A percentile compares a stretch with the other conserved stretches of the same genome.
phyloP scores from a whole-genome alignment of 495 filamentous ascomycete genomes.

The Acidiella bohemica region DNA sequence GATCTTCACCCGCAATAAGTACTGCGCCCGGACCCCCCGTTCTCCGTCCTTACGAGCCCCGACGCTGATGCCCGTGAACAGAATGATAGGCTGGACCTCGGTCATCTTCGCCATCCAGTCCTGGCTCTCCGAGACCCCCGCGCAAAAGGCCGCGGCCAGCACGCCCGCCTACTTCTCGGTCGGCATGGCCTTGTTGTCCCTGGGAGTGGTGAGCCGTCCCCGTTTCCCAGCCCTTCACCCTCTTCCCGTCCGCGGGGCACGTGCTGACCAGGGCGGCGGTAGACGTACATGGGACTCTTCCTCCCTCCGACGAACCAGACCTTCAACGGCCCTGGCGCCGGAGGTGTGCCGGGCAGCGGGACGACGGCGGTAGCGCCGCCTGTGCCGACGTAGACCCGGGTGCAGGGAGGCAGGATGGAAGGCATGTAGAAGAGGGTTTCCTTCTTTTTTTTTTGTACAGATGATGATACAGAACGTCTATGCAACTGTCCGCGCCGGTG shows the following conservation, averaged over 20 bases:
- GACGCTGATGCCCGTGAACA: neutral
- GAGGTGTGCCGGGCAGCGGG: no score
- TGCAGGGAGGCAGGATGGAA: no score
- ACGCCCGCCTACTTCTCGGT: constrained; percentile 78
- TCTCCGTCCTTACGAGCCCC: no score
- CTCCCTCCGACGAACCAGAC: no score
- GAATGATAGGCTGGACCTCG: constrained; percentile 46
- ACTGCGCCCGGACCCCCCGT: no score
- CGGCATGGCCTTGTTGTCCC: constrained; percentile 79
- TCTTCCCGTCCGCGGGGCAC: neutral
- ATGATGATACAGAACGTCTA: no score
- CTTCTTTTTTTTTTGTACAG: no score
- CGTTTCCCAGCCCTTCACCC: neutral
- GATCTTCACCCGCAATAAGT: constrained; percentile 87
- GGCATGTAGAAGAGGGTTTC: no score
- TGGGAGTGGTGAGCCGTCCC: constrained; percentile 43
- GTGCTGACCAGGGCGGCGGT: constrained; percentile 3
- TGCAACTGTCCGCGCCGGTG: no score
- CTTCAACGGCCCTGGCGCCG: no score
- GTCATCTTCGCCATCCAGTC: constrained; percentile 72
- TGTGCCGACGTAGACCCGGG: neutral
- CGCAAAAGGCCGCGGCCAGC: constrained; percentile 48
- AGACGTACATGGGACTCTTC: constrained; percentile 78
- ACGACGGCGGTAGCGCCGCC: no score
- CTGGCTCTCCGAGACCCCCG: constrained; percentile 75